Base-by-base conservation (phyloP, 192 early-diverging fungal species). In the Gorgonomyces haynaldii region DNA sequence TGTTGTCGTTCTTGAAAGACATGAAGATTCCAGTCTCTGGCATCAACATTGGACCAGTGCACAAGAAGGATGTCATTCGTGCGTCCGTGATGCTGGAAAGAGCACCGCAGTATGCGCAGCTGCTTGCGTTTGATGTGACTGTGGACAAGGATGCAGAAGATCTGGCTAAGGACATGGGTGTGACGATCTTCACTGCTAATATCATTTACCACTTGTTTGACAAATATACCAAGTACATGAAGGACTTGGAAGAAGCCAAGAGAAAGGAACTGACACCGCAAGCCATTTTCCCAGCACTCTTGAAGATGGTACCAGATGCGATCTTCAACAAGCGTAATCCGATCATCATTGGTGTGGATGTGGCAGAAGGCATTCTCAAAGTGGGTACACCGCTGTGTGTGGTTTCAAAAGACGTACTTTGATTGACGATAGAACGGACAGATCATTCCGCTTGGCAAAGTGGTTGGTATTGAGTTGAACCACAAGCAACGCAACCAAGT, bases 131-230 rank as follows among this genome's bases (percentile, higher is more conserved):
- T 50, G 69, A 74, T 56, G 65, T 68, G 25, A 37, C 66, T 10
- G 59, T 77, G 39, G 65, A 82, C 45, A 83, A 87, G 16, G 96
- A 98, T 7, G 93, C 91, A 0, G 73, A 82, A 62, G 81, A 91
- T 24, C 58, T 91, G 72, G 96, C 96, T 0, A 82, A 95, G 13
- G 84, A 93, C 39, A 36, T 86, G 31, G 92, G 92, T 29, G 75
- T 98, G 46, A 87, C 80, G 63, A 70, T 98, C 21, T 98, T 95
- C 69, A 81, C 76, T 49, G 95, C 95, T 23, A 91, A 98, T 56
- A 94, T 96, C 58, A 98, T 98, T 58, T 98, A 98, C 68, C 92
- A 95, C 56, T 73, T 98, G 82, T 96, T 95, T 59, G 95, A 98
- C 61, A 62, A 77, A 42, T 98, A 85, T 54, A 88, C 79, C 2